Evolutionary conservation across 1,284 basidiomycete genomes (phyloP).

Genomic region (Leccinum subatratum): DNA sequence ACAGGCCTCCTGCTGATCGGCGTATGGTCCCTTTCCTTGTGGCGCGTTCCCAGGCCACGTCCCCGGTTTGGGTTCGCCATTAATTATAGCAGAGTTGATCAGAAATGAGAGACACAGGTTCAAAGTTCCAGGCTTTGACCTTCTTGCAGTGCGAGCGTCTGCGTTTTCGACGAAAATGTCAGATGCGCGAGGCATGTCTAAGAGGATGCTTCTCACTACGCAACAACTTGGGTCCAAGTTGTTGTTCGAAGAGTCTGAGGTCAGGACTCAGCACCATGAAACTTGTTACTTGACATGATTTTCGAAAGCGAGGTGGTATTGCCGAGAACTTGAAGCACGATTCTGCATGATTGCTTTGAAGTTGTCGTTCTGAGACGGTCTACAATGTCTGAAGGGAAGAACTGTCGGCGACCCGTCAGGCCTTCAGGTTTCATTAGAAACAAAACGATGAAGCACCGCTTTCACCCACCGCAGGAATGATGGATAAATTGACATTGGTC

Average conservation of each 20-base stretch:
- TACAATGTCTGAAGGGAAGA: slow-evolving; percentile 81
- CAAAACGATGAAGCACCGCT: too few species aligned
- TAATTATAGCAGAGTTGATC: not conserved
- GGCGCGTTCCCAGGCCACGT: slow-evolving; percentile 27
- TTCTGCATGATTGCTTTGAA: slow-evolving; percentile 67
- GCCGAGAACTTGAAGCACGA: slow-evolving; percentile 42
- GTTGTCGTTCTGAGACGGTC: slow-evolving; percentile 65
- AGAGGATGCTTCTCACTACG: too few species aligned
- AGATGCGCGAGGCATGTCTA: too few species aligned
- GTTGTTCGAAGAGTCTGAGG: slow-evolving; percentile 69
- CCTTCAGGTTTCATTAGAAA: too few species aligned
- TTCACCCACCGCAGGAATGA: too few species aligned
- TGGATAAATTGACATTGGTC: too few species aligned
- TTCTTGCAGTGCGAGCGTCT: slow-evolving; percentile 52
- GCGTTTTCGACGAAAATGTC: too few species aligned
- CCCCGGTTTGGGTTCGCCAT: slow-evolving; percentile 69
- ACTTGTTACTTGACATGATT: slow-evolving; percentile 81
- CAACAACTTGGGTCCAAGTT: slow-evolving; percentile 88
- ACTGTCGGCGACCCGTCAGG: slow-evolving; percentile 43
- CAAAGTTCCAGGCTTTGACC: too few species aligned
- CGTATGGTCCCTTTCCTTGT: slow-evolving; percentile 12
- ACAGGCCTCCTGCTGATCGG: slow-evolving; percentile 3
- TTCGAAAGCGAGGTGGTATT: slow-evolving; percentile 77
- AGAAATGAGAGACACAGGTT: too few species aligned
- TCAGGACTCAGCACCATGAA: slow-evolving; percentile 82